Base-by-base conservation (phyloP, 805 yeast species). In the Candida xyloterini region DNA sequence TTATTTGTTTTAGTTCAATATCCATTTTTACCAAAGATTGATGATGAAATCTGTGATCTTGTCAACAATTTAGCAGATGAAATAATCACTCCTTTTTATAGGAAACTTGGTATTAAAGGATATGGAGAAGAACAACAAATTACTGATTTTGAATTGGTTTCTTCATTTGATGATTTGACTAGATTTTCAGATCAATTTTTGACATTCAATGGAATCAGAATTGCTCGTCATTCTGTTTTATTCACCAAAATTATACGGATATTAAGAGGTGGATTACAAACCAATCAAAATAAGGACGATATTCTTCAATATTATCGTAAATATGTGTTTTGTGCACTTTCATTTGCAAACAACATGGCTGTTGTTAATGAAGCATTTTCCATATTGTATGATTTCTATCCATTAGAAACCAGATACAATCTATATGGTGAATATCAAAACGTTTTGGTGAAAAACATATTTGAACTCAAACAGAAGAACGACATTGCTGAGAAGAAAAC, bases 371-470 rank as follows among this genome's bases (percentile, higher is more conserved):
- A 77, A 45, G 74, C 86, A 1, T 87, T 64, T 52, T 59, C 65
- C 7, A 52, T 88, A 1, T 55, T 91, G 44, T 16, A 32, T 3
- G 57, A 67, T 7, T 50, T 59, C 24, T 87, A 72, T 53, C 66
- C 87, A 2, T 55, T 77, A 26, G 84, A 83, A 37, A 71, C 70
- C 41, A 70, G 97, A 33, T 90, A 76, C 60, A 78, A 82, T 42
- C 59, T 91, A 14, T 90, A 90, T 57, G 93, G 95, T 27, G 96
- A 89, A 50, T 71, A 87, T 56, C 69, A 74, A 36, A 73, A 71
- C 25, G 78, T 73, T 3, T 59, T 77, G 3, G 68, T 81, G 3
- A 83, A 83, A 51, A 76, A 71, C 42, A 67, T 73, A 40, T 67
- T 78, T 0, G 67, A 67, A 14, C 68, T 85, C 5, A 81, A 79